Evolutionary conservation across 805 yeast species (phyloP).

Genomic region (Hanseniaspora occidentalis): DNA sequence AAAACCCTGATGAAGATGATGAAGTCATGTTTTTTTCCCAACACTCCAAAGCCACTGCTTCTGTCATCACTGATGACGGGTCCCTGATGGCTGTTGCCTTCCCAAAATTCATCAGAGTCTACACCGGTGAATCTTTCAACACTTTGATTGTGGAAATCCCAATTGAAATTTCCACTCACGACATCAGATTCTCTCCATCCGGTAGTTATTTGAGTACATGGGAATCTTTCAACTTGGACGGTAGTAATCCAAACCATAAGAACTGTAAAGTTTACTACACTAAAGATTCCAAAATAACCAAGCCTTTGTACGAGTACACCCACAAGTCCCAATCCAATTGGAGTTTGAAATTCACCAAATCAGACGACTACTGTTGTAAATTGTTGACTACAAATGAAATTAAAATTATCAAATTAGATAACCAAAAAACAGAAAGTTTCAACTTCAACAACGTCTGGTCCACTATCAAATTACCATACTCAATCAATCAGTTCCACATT

Average conservation of each 20-base stretch:
- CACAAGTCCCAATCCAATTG: constrained; percentile 81
- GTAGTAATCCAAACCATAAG: constrained; percentile 54
- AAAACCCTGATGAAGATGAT: constrained; percentile 3
- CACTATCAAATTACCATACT: constrained; percentile 19
- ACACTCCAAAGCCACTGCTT: constrained; percentile 11
- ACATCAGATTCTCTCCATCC: constrained; percentile 76
- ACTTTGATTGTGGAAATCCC: constrained; percentile 11
- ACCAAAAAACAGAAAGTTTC: constrained; percentile 27
- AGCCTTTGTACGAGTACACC: constrained; percentile 35
- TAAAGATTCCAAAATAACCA: constrained; percentile 32
- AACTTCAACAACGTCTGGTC: constrained; percentile 32
- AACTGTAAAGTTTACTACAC: constrained; percentile 69
- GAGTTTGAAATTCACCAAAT: constrained; percentile 31
- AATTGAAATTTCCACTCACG: constrained; percentile 54
- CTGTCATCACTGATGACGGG: constrained; percentile 24
- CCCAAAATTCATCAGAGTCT: constrained; percentile 11
- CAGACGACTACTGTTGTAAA: constrained; percentile 22
- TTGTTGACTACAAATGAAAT: constrained; percentile 11
- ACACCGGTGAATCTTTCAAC: constrained; percentile 18
- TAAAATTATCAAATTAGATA: constrained; percentile 31
- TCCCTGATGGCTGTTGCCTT: constrained; percentile 22
- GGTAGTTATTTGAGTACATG: constrained; percentile 77
- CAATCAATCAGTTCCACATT: constrained; percentile 36
- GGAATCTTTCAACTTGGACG: constrained; percentile 71
- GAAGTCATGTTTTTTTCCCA: constrained; percentile 1